A percentile compares a stretch with the other conserved stretches of the same genome.
Conservation (phyloP, 257 asterid genomes). For the Fraxinus excelsior region DNA sequence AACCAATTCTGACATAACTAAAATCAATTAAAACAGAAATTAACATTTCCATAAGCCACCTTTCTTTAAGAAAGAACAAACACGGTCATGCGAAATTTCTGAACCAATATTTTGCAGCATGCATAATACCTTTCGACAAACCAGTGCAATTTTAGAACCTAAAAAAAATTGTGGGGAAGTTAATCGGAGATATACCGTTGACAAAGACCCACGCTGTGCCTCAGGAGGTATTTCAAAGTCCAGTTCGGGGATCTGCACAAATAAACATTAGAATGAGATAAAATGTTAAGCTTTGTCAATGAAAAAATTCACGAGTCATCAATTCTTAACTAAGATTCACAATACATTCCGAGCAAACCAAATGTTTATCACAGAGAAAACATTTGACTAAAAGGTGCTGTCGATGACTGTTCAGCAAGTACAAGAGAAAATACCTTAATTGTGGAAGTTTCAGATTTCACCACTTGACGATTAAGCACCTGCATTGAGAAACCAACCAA, state of each 20-base stretch:
- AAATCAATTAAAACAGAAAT: background rate
- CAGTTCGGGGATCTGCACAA: slow-evolving; percentile 83
- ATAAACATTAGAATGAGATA: slow-evolving; percentile 25
- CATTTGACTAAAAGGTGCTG: background rate
- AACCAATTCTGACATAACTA: background rate
- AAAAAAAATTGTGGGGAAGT: slow-evolving; percentile 1
- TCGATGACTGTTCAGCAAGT: background rate
- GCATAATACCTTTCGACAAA: background rate
- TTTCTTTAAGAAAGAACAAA: background rate
- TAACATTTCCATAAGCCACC: background rate
- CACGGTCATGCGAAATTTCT: background rate
- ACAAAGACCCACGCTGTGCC: slow-evolving; percentile 94
- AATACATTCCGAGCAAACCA: background rate
- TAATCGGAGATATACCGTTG: slow-evolving; percentile 60
- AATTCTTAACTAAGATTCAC: background rate
- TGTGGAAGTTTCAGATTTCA: slow-evolving; percentile 90
- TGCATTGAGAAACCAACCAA: slow-evolving; percentile 36
- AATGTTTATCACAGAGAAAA: background rate
- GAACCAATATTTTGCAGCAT: background rate
- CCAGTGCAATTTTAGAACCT: background rate
- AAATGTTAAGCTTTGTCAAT: background rate
- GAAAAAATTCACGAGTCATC: background rate
- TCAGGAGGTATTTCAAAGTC: slow-evolving; percentile 96
- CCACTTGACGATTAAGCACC: slow-evolving; percentile 90
- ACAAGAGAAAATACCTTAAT: slow-evolving; percentile 64